A percentile compares a stretch with the other conserved stretches of the same genome.
Conservation (phyloP, 2,329 filamentous ascomycete genomes). For the Pestalotiopsis sp. region DNA sequence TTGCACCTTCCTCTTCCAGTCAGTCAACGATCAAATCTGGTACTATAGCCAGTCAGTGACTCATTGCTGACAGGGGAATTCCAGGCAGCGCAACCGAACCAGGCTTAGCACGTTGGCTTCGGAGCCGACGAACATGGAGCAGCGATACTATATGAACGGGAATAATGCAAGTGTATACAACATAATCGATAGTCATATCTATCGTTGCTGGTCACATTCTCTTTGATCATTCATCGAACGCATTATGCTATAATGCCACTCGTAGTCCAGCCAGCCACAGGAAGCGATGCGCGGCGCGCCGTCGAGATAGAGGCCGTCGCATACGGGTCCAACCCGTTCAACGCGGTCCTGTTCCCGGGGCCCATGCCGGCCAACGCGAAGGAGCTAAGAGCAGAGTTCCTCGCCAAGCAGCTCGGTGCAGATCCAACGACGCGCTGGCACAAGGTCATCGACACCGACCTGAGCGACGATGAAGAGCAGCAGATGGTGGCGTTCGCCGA, state of each 20-base stretch:
- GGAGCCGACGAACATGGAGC: too few relatives aligned
- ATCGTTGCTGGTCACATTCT: background rate
- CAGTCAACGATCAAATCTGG: background rate
- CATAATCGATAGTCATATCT: background rate
- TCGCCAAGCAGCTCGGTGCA: conserved; percentile 23
- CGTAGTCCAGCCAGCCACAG: conserved; percentile 34
- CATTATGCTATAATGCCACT: conserved; percentile 36
- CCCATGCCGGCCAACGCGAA: conserved; percentile 27
- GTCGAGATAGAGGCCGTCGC: conserved; percentile 40
- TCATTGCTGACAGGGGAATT: background rate
- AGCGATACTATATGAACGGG: too few relatives aligned
- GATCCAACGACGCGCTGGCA: conserved; percentile 29
- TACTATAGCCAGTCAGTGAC: background rate
- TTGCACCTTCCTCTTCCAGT: background rate
- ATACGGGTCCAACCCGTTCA: conserved; percentile 35
- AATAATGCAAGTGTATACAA: too few relatives aligned
- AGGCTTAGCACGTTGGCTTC: too few relatives aligned
- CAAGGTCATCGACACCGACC: conserved; percentile 36
- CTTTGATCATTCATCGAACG: background rate
- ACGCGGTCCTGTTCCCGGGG: conserved; percentile 35
- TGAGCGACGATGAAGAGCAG: too few relatives aligned
- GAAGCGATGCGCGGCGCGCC: conserved; percentile 37
- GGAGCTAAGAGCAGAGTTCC: conserved; percentile 23
- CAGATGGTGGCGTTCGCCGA: too few relatives aligned
- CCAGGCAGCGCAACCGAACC: too few relatives aligned